These are phyloP conservation scores for Raphanus sativus DNA, from an alignment of 345 rosid genomes.

Conservation along the genomic window DNA sequence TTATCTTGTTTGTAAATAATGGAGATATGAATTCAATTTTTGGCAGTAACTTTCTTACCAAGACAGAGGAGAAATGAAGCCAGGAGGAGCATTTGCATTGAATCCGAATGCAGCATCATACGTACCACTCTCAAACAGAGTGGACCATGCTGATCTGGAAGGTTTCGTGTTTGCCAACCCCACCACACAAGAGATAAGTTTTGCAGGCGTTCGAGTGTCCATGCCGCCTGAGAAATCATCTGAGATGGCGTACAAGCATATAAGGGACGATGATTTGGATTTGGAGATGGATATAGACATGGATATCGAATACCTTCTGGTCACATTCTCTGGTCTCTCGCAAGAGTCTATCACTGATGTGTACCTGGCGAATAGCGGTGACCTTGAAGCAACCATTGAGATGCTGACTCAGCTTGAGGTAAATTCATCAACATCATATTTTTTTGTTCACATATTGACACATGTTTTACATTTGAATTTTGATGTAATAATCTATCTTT, in stretches of 20 bases:
- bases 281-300: constrained; percentile 61
- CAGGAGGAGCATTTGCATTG: constrained; percentile 58
- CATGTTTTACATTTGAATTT: background rate
- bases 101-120: constrained; percentile 86
- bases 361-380: constrained; percentile 65
- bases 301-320: constrained; percentile 68
- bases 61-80: constrained; percentile 53
- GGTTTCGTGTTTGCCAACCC: constrained; percentile 38
- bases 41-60: constrained; percentile 15
- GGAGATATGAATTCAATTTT: background rate
- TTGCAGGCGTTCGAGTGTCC: constrained; percentile 31
- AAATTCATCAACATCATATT: background rate
- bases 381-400: constrained; percentile 72
- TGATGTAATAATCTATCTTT: background rate
- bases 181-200: constrained; percentile 29
- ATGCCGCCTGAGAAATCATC: constrained; percentile 34
- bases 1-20: background rate
- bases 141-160: constrained; percentile 29
- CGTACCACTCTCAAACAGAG: constrained; percentile 71
- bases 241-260: constrained; percentile 44
- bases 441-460: background rate
- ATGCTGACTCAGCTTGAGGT: constrained; percentile 94
- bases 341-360: constrained; percentile 74
- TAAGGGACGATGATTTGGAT: constrained; percentile 61
- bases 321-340: constrained; percentile 73